phyloP scores from a whole-genome alignment of 2,329 filamentous ascomycete genomes.

The Neocatenulostroma microsporum region DNA sequence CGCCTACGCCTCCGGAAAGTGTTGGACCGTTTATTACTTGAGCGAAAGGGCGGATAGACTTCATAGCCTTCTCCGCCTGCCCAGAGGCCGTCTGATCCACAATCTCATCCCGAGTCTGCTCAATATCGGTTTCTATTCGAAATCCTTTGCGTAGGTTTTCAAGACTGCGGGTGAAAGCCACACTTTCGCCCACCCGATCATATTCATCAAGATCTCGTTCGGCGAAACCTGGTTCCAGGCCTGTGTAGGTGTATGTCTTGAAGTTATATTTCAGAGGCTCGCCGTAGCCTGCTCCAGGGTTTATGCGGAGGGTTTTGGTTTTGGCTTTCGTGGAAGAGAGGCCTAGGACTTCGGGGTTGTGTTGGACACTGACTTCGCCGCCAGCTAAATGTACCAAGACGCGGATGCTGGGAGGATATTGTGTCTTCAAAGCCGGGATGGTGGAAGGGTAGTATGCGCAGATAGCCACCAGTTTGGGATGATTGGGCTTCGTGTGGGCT shows the following conservation, averaged over 20 bases:
- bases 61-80: constrained; percentile 31
- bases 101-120: constrained; percentile 36
- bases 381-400: constrained; percentile 54
- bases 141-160: constrained; percentile 55
- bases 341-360: constrained; percentile 45
- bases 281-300: constrained; percentile 45
- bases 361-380: constrained; percentile 41
- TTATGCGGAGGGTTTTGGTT: constrained; percentile 42
- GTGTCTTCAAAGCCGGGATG: constrained; percentile 45
- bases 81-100: constrained; percentile 19
- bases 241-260: constrained; percentile 48
- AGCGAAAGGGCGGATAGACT: constrained; percentile 31
- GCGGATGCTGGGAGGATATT: constrained; percentile 36
- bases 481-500: constrained; percentile 47
- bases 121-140: constrained; percentile 39
- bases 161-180: constrained; percentile 63
- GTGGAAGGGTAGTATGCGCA: constrained; percentile 56
- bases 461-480: constrained; percentile 51
- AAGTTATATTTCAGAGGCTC: constrained; percentile 39
- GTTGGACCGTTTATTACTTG: constrained; percentile 39
- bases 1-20: constrained; percentile 39
- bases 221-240: constrained; percentile 58
- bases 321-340: constrained; percentile 47
- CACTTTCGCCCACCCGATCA: constrained; percentile 53
- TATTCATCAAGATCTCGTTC: constrained; percentile 63